Percentiles rank a stretch among this genome's conserved stretches.
phyloP scores from a whole-genome alignment of 257 asterid genomes.

The Lithospermum erythrorhizon region DNA sequence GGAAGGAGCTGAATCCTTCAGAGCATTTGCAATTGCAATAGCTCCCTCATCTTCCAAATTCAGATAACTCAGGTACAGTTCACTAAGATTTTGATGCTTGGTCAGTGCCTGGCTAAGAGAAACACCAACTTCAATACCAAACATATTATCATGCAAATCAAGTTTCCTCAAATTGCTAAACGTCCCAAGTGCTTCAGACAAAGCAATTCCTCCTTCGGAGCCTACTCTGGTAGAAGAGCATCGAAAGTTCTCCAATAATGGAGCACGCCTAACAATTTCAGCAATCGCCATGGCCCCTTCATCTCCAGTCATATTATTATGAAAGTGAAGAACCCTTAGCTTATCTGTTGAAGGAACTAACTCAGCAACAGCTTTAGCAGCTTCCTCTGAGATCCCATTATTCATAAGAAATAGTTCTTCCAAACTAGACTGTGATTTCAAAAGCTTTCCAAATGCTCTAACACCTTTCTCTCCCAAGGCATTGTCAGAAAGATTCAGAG shows the following conservation, averaged over 20 bases:
- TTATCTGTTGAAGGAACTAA: constrained; percentile 64
- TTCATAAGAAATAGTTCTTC: constrained; percentile 83
- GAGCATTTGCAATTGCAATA: constrained; percentile 56
- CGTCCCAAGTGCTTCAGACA: constrained; percentile 63
- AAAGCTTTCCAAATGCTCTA: constrained; percentile 71
- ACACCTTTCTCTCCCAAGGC: constrained; percentile 97
- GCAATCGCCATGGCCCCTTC: constrained; percentile 81
- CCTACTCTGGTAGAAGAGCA: constrained; percentile 94
- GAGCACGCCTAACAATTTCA: constrained; percentile 61
- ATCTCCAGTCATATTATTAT: constrained; percentile 96
- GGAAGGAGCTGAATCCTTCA: constrained; percentile 52
- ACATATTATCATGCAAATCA: constrained; percentile 94
- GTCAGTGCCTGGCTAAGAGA: constrained; percentile 56
- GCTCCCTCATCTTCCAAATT: constrained; percentile 85
- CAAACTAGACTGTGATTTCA: constrained; percentile 58
- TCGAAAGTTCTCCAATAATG: constrained; percentile 67
- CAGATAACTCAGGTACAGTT: constrained; percentile 74
- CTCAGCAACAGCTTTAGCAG: constrained; percentile 83
- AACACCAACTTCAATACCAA: constrained; percentile 71
- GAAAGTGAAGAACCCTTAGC: constrained; percentile 74
- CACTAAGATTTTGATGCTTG: constrained; percentile 38
- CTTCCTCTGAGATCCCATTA: constrained; percentile 91
- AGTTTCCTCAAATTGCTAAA: constrained; percentile 65
- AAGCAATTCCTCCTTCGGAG: constrained; percentile 72
- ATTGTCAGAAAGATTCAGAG: constrained; percentile 77